Evolutionary conservation across 495 filamentous ascomycete genomes (phyloP), one percentile per base, ranked within the genome.

Genomic region (Saxophila tyrrhenica): DNA sequence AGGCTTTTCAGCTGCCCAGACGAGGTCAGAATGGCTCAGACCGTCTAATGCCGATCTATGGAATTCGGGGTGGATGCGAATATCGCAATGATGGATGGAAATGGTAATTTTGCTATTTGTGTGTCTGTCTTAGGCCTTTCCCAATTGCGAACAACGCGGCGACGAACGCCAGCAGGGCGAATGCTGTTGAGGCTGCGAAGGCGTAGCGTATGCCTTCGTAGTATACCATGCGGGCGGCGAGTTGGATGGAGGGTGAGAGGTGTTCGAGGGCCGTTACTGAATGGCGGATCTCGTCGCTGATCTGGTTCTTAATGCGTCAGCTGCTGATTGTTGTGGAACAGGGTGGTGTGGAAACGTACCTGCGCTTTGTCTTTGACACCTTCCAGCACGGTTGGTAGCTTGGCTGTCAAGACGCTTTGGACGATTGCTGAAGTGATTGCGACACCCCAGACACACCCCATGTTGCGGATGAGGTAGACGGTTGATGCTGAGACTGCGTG

Each of bases 391-490:
- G 10, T 21, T 17, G 23, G 45, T 23, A 48, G 45, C 24, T 48
- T 23, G 3, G 20, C 7, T 25, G 23, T 48, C 21, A 48, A 20
- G 3, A 48, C 45, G 20, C 11, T 48, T 25, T 48, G 19, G 5
- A 48, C 45, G 20, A 48, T 48, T 8, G 45, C 20, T 48, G 45
- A 23, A 10, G 45, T 48, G 3, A 48, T 48, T 23, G 45, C 45
- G 19, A 48, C 45, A 7, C 45, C 41, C 45, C 45, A 48, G 13
- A 48, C 45, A 9, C 11, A 11, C 7, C 19, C 45, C 20, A 48
- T 11, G 13, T 23, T 24, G 20, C 45, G 45, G 3, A 48, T 25
- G 8, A 48, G 45, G 21, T 48, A 48, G 10, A 48, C 45, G 7
- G 45, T 48, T 24, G 45, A 25, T 11, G 45, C 45, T 25, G 45